Percentiles rank a stretch among this genome's conserved stretches.
These are phyloP conservation scores for Leccinum fuscescens DNA, from an alignment of 1,284 basidiomycete genomes.

Conservation along the genomic window DNA sequence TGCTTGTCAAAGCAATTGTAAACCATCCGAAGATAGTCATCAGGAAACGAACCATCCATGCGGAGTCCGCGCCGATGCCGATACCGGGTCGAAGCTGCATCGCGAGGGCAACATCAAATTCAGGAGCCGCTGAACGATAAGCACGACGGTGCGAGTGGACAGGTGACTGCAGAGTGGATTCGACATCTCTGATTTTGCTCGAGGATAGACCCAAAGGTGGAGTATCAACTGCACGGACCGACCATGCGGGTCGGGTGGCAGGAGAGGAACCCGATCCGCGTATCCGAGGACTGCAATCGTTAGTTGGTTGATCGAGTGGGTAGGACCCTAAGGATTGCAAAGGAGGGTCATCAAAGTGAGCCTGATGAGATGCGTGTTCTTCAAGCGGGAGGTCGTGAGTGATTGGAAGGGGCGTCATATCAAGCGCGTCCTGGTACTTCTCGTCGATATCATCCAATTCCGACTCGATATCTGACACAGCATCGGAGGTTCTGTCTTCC, in stretches of 20 bases:
- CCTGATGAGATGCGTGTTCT: constrained; percentile 5
- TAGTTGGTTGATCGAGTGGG: constrained; percentile 5
- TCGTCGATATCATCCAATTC: constrained; percentile 32
- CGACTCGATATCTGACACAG: constrained; percentile 20
- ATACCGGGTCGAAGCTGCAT: constrained; percentile 71
- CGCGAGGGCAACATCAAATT: constrained; percentile 67
- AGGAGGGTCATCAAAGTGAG: constrained; percentile 15
- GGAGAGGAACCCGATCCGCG: constrained; percentile 30
- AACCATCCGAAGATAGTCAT: constrained; percentile 81
- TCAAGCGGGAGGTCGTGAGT: constrained; percentile 20
- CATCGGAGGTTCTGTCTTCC: constrained; percentile 11
- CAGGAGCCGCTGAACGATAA: constrained; percentile 40
- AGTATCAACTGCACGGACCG: constrained; percentile 38
- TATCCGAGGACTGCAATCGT: constrained; percentile 30
- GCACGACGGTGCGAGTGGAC: constrained; percentile 29
- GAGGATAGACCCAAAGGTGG: constrained; percentile 25
- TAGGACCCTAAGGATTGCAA: constrained; percentile 2
- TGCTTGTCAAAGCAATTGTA: constrained; percentile 40
- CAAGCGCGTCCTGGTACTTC: constrained; percentile 39
- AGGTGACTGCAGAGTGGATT: constrained; percentile 12
- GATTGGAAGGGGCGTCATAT: constrained; percentile 25
- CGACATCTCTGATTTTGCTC: constrained; percentile 1
- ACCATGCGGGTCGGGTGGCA: constrained; percentile 39
- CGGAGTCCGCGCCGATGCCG: constrained; percentile 65
- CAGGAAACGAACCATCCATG: constrained; percentile 74